Evolutionary conservation across 2,329 filamentous ascomycete species (phyloP), one percentile per base, ranked within the genome.

Genomic region (Biscogniauxia marginata): DNA sequence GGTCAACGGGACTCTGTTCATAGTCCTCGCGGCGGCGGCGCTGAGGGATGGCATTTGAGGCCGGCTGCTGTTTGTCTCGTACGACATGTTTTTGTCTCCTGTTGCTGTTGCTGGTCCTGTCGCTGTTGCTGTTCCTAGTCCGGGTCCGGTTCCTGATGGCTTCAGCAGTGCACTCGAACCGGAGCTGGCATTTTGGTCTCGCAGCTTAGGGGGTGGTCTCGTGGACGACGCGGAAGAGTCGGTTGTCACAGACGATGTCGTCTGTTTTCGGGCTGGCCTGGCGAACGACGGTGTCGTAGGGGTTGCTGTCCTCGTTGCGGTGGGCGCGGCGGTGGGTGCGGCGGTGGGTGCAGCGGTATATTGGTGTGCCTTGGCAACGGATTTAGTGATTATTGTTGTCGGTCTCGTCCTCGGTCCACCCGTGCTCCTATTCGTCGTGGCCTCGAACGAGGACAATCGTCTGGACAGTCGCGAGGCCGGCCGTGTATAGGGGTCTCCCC

Each of bases 11-110:
- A 75, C 65, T 57, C 79, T 76, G 62, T 72, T 77, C 67, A 76
- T 62, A 65, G 73, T 71, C 81, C 86, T 79, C 64, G 82, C 78
- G 48, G 81, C 84, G 47, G 84, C 77, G 61, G 87, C 81, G 71
- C 80, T 83, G 66, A 92, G 84, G 57, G 85, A 82, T 52, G 90
- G 89, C 76, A 87, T 87, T 68, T 88, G 80, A 44, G 86, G 84
- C 64, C 79, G 80, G 62, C 75, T 79, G 67, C 78, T 75, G 68
- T 77, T 77, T 79, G 81, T 74, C 43, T 76, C 72, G 61, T 68
- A 65, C 55, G 72, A 70, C 74, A 76, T 76, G 57, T 62, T 71
- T 65, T 60, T 62, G 56, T 53, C 55, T 61, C 65, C 58, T 7
- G 30, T 39, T 39, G 13, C 30, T 39, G 9, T 39, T 11, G 6